Evolutionary conservation across 1,139 yeast genomes (phyloP), one percentile per base, ranked within the genome.

Genomic region (Torulaspora globosa): DNA sequence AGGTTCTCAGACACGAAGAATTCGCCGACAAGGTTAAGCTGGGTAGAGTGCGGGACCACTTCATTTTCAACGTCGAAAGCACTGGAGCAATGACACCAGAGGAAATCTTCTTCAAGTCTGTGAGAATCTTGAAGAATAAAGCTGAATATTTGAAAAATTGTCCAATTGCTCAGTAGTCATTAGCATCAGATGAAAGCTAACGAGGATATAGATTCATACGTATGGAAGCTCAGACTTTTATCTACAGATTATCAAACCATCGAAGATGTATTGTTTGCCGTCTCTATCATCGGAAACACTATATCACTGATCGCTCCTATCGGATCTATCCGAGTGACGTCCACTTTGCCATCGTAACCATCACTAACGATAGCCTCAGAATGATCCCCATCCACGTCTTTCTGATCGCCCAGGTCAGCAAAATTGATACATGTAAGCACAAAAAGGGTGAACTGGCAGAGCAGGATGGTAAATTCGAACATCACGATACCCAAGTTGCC

Each of bases 1-100:
- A 92, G 69, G 97, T 90, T 10, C 75, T 92, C 58, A 82, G 98
- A 68, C 96, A 92, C 66, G 84, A 82, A 43, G 96, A 92, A 65
- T 92, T 92, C 60, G 75, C 83, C 43, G 94, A 84, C 40, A 86
- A 87, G 62, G 97, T 92, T 48, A 84, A 84, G 67, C 75, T 92
- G 49, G 98, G 97, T 34, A 80, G 98, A 69, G 76, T 76, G 59
- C 82, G 96, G 67, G 95, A 86, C 66, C 96, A 92, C 62, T 92
- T 92, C 66, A 86, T 92, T 44, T 92, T 88, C 73, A 88, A 87
- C 63, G 87, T 92, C 46, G 98, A 92, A 69, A 82, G 94, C 48
- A 83, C 96, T 3, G 97, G 98, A 33, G 96, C 97, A 41, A 90
- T 92, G 95, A 76, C 88, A 26, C 96, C 98, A 18, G 96, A 87